A percentile compares a stretch with the other conserved stretches of the same genome.
These are phyloP conservation scores for Haplosporangium sp. DNA, from an alignment of 371 early-diverging fungal species.

Conservation along the genomic window DNA sequence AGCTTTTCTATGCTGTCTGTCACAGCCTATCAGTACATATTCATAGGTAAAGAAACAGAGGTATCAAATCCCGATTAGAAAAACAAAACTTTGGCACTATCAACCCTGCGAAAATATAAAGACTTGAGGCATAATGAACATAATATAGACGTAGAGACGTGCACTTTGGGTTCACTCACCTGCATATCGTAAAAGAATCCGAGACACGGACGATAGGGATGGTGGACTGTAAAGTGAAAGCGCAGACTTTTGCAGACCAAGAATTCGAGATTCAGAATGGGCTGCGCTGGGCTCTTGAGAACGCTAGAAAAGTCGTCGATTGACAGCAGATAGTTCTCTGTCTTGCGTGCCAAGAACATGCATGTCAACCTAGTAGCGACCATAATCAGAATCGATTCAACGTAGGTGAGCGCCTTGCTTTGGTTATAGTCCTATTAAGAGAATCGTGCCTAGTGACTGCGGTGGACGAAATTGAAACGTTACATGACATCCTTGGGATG, in stretches of 20 bases:
- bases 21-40: constrained; percentile 48
- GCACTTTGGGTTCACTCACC: no score
- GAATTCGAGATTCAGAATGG: constrained; percentile 77
- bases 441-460: no score
- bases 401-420: no score
- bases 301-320: constrained; percentile 75
- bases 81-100: no score
- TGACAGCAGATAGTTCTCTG: constrained; percentile 81
- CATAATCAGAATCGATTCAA: no score
- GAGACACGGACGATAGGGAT: constrained; percentile 85
- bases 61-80: background rate
- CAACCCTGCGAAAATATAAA: background rate
- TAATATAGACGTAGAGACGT: no score
- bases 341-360: constrained; percentile 88
- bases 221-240: constrained; percentile 87
- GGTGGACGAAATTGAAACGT: constrained; percentile 2
- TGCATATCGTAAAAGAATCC: constrained; percentile 90
- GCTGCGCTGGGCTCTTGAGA: constrained; percentile 46
- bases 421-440: no score
- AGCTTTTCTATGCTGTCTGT: constrained; percentile 63
- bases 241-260: constrained; percentile 82
- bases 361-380: constrained; percentile 82
- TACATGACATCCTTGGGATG: constrained; percentile 88
- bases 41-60: background rate
- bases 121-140: no score